Evolutionary conservation across 768 basidiomycete species (phyloP).

Genomic region (Podaxis sp.): DNA sequence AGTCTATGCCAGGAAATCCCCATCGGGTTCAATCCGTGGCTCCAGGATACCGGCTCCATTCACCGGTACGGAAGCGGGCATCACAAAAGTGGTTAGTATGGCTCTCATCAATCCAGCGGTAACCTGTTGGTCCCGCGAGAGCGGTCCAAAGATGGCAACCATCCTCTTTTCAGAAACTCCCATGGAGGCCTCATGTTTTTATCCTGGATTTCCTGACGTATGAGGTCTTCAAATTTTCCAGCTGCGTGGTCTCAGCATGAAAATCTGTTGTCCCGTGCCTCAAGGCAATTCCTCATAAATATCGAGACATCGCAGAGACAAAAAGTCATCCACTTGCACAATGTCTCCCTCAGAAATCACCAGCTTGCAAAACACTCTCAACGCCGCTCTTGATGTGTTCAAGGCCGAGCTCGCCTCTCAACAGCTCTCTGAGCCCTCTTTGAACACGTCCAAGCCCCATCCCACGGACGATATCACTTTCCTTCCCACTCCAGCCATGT

Average conservation of each 20-base stretch:
- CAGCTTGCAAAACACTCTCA: constrained; percentile 38
- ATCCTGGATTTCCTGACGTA: not conserved
- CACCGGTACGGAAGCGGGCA: not conserved
- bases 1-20: not conserved
- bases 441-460: constrained; percentile 33
- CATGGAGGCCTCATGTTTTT: not conserved
- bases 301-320: not conserved
- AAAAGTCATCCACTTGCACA: not conserved
- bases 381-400: constrained; percentile 35
- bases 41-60: not conserved
- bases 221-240: not conserved
- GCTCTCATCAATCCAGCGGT: not conserved
- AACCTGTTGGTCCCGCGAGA: not conserved
- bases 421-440: constrained; percentile 33
- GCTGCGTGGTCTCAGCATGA: not conserved
- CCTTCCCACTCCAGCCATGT: constrained; percentile 34
- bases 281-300: not conserved
- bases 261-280: not conserved
- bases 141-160: not conserved
- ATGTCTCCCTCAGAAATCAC: constrained; percentile 36
- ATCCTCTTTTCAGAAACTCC: not conserved
- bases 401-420: constrained; percentile 35
- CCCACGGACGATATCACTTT: constrained; percentile 35
- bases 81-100: not conserved
- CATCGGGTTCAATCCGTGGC: not conserved